phyloP scores from a whole-genome alignment of 2,329 filamentous ascomycete species.

The Penicillium sp. region DNA sequence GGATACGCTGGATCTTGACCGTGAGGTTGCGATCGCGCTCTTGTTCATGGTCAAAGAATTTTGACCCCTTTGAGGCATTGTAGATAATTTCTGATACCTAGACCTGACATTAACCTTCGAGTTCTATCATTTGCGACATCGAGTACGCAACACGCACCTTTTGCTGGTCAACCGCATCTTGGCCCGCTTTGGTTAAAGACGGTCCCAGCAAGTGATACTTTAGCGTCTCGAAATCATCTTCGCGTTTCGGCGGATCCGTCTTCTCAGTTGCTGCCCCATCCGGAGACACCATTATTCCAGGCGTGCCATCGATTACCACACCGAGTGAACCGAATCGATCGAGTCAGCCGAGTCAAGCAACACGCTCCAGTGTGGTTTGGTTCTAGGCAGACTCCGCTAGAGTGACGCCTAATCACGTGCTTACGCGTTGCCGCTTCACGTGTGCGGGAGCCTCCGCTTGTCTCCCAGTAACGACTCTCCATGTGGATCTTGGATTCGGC shows the following conservation, averaged over 20 bases:
- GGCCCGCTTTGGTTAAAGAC: constrained; percentile 89
- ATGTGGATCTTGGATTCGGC: constrained; percentile 68
- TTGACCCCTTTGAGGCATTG: constrained; percentile 92
- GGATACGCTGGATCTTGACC: constrained; percentile 78
- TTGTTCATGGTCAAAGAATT: constrained; percentile 93
- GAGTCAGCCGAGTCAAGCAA: neutral
- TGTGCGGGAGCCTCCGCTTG: constrained; percentile 12
- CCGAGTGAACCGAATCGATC: constrained; percentile 12
- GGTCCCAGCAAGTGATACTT: constrained; percentile 91
- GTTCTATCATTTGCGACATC: no score
- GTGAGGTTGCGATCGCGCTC: constrained; percentile 78
- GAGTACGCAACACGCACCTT: constrained; percentile 57
- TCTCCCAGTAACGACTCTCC: constrained; percentile 17
- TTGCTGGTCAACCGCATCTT: constrained; percentile 88
- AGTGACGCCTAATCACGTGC: constrained; percentile 38
- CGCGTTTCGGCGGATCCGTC: constrained; percentile 1
- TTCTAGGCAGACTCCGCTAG: constrained; percentile 28
- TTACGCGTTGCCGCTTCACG: constrained; percentile 33
- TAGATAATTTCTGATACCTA: constrained; percentile 95
- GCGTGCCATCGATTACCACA: constrained; percentile 11
- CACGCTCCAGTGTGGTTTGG: no score
- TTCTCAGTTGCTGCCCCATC: constrained; percentile 19
- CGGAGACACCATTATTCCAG: constrained; percentile 25
- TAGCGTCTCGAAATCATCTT: constrained; percentile 61
- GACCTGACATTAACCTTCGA: neutral